Evolutionary conservation across 805 yeast genomes (phyloP).

Genomic region (Starmerella bombicola): DNA sequence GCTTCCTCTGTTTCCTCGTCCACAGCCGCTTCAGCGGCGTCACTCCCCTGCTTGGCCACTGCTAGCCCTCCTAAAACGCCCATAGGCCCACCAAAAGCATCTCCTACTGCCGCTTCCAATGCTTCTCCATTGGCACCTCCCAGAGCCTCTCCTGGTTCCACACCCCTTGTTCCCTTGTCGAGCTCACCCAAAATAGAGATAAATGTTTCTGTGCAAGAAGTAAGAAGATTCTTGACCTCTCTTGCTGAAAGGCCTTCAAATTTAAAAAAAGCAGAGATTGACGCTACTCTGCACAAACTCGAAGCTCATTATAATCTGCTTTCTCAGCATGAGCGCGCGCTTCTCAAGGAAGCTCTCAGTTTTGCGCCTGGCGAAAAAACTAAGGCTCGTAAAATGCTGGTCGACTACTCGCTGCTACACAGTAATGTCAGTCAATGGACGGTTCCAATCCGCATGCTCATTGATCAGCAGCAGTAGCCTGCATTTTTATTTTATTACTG

Average conservation of each 20-base stretch:
- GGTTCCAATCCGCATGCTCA: conserved; percentile 47
- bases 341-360: conserved; percentile 11
- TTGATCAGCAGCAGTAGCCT: conserved; percentile 27
- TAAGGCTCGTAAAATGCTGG: conserved; percentile 25
- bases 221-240: neutral
- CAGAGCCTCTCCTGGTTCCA: neutral
- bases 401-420: conserved; percentile 45
- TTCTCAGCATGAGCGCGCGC: conserved; percentile 2
- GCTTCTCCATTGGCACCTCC: neutral
- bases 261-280: conserved; percentile 1
- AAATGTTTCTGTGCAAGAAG: neutral
- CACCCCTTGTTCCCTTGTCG: neutral
- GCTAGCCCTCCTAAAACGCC: neutral
- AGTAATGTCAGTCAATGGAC: conserved; percentile 55
- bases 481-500: neutral
- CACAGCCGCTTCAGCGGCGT: neutral
- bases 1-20: neutral
- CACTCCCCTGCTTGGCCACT: neutral
- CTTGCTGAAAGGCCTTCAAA: conserved; percentile 1
- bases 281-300: neutral
- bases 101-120: neutral
- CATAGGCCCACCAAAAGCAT: neutral
- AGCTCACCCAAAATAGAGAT: neutral
- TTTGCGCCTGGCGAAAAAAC: conserved; percentile 18
- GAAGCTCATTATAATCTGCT: conserved; percentile 5